Evolutionary conservation across 2,329 filamentous ascomycete genomes (phyloP), one percentile per base, ranked within the genome.

Genomic region (Pseudogymnoascus pannorum): DNA sequence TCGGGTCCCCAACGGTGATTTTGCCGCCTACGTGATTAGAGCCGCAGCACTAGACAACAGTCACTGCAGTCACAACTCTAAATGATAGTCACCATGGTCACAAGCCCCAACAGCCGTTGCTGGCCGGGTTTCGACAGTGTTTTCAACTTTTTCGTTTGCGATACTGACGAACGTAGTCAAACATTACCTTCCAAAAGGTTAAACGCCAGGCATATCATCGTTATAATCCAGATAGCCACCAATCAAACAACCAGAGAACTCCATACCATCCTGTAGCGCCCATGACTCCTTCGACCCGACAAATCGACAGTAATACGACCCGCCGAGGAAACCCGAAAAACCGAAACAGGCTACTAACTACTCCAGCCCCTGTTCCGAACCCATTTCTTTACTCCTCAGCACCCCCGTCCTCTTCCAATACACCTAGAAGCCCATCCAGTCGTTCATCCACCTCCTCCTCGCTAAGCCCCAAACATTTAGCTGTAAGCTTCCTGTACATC

Each of bases 391-490:
- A 54, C 18, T 33, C 48, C 48, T 54, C 48, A 8, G 48, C 48
- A 29, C 48, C 57, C 33, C 36, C 29, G 68, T 85, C 81, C 68
- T 86, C 83, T 70, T 86, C 81, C 80, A 86, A 84, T 78, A 85
- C 82, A 54, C 81, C 77, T 67, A 86, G 84, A 64, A 86, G 74
- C 63, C 79, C 82, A 69, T 85, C 81, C 58, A 86, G 73, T 68
- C 84, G 86, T 48, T 79, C 77, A 71, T 91, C 88, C 35, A 91
- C 80, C 65, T 84, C 86, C 66, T 89, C 86, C 62, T 89, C 87
- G 66, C 83, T 80, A 14, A 86, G 80, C 24, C 87, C 86, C 26
- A 92, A 76, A 63, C 88, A 90, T 63, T 82, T 82, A 63, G 83
- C 83, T 31, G 91, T 82, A 29, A 92, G 78, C 61, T 81, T 81